Percentiles rank a stretch among this genome's conserved stretches.
These are phyloP conservation scores for Pyrenochaeta sp. DNA, from an alignment of 2,329 filamentous ascomycete genomes.

Conservation along the genomic window DNA sequence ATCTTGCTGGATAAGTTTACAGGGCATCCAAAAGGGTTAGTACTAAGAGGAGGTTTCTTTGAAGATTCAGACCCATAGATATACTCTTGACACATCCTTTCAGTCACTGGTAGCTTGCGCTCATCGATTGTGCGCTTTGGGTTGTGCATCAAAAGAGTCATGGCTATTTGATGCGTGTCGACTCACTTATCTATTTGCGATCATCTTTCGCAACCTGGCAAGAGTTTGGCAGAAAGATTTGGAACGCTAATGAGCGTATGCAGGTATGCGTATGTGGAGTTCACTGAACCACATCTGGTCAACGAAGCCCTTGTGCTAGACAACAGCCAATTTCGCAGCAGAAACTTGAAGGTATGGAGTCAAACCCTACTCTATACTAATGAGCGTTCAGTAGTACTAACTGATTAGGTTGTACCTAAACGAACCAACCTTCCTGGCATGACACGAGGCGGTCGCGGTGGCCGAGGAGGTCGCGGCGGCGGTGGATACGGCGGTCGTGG, in stretches of 20 bases:
- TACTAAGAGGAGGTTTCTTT: slow-evolving; percentile 53
- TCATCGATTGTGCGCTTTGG: slow-evolving; percentile 5
- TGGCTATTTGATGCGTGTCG: not conserved
- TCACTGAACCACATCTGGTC: slow-evolving; percentile 91
- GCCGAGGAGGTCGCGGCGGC: slow-evolving; percentile 57
- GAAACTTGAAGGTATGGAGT: slow-evolving; percentile 84
- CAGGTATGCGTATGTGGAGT: slow-evolving; percentile 99
- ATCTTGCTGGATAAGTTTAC: slow-evolving; percentile 98
- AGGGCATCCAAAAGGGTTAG: slow-evolving; percentile 98
- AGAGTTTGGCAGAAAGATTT: slow-evolving; percentile 62
- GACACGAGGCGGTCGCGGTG: slow-evolving; percentile 77
- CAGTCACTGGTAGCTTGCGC: too few species aligned
- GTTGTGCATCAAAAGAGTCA: slow-evolving; percentile 3
- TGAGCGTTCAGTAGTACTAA: slow-evolving; percentile 14
- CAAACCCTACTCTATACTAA: not conserved
- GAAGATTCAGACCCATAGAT: slow-evolving; percentile 15
- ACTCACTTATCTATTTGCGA: not conserved
- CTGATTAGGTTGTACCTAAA: slow-evolving; percentile 78
- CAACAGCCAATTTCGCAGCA: slow-evolving; percentile 93
- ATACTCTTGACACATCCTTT: not conserved
- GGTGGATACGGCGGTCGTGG: slow-evolving; percentile 60
- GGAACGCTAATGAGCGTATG: slow-evolving; percentile 59
- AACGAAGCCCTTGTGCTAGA: slow-evolving; percentile 94
- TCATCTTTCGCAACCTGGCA: slow-evolving; percentile 64
- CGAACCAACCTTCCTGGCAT: slow-evolving; percentile 96